Percentiles rank a stretch among this genome's conserved stretches.
phyloP scores from a whole-genome alignment of 805 yeast genomes.

The Sugiyamaella chiloensis region DNA sequence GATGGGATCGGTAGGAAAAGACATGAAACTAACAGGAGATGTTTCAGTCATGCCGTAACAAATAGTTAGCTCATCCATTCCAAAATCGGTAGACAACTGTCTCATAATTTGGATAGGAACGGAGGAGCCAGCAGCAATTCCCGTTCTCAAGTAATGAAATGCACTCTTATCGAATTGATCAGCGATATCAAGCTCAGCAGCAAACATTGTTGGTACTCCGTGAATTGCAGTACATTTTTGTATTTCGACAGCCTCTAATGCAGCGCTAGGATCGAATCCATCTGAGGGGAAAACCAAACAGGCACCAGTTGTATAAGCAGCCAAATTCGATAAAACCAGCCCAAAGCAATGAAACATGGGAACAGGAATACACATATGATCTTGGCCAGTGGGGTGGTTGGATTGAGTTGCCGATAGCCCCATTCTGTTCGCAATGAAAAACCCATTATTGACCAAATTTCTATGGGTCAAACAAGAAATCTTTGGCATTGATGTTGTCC shows the following conservation, averaged over 20 bases:
- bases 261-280: constrained; percentile 26
- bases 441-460: constrained; percentile 31
- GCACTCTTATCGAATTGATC: constrained; percentile 24
- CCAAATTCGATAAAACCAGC: constrained; percentile 30
- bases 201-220: constrained; percentile 36
- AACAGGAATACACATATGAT: constrained; percentile 30
- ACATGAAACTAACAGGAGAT: constrained; percentile 32
- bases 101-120: constrained; percentile 33
- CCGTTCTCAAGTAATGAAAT: constrained; percentile 28
- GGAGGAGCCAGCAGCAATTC: constrained; percentile 33
- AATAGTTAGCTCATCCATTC: constrained; percentile 27
- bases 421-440: constrained; percentile 27
- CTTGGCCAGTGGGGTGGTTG: constrained; percentile 25
- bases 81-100: constrained; percentile 20
- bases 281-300: constrained; percentile 29
- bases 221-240: constrained; percentile 28
- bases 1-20: constrained; percentile 27
- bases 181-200: constrained; percentile 26
- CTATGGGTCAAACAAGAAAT: constrained; percentile 29
- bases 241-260: constrained; percentile 24
- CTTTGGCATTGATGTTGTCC: constrained; percentile 32
- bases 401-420: constrained; percentile 23
- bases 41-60: constrained; percentile 36
- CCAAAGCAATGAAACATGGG: constrained; percentile 36
- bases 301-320: constrained; percentile 27